Evolutionary conservation across 768 basidiomycete species (phyloP).

Genomic region (Boletus reticuloceps): DNA sequence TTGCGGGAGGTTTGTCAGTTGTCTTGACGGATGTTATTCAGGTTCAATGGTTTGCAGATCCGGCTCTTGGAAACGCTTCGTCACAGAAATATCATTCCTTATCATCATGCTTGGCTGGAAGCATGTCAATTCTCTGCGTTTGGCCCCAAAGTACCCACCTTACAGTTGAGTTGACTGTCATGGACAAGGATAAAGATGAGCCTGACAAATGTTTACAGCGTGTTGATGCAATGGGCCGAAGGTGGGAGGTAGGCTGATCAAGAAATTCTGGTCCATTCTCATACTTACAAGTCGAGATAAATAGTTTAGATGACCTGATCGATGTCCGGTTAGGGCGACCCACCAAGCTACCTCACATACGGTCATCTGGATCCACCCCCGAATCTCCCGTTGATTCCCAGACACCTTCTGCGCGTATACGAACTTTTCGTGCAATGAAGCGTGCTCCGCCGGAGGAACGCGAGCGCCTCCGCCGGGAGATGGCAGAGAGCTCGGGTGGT

Average conservation of each 20-base stretch:
- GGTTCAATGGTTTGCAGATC: conserved; percentile 44
- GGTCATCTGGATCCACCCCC: conserved; percentile 21
- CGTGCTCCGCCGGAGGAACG: conserved; percentile 61
- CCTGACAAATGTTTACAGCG: conserved; percentile 39
- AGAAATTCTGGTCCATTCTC: not conserved
- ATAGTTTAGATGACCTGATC: conserved; percentile 80
- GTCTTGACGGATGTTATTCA: not conserved
- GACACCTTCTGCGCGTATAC: conserved; percentile 69
- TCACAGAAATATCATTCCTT: conserved; percentile 92
- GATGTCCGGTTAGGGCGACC: conserved; percentile 70
- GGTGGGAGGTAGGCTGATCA: conserved; percentile 55
- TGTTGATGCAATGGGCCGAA: conserved; percentile 94
- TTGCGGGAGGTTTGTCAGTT: conserved; percentile 60
- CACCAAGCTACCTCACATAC: conserved; percentile 41
- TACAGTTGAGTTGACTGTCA: conserved; percentile 58
- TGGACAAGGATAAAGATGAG: not conserved
- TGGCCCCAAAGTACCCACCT: conserved; percentile 81
- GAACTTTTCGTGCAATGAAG: conserved; percentile 71
- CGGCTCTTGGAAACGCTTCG: conserved; percentile 81
- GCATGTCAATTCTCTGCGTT: conserved; percentile 81
- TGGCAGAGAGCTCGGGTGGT: conserved; percentile 33
- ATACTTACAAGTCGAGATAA: not conserved
- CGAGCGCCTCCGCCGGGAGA: conserved; percentile 55
- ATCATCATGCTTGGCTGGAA: conserved; percentile 96
- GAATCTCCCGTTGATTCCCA: conserved; percentile 39